Evolutionary conservation across 257 asterid species (phyloP), one percentile per base, ranked within the genome.

Genomic region (Fraxinus excelsior): DNA sequence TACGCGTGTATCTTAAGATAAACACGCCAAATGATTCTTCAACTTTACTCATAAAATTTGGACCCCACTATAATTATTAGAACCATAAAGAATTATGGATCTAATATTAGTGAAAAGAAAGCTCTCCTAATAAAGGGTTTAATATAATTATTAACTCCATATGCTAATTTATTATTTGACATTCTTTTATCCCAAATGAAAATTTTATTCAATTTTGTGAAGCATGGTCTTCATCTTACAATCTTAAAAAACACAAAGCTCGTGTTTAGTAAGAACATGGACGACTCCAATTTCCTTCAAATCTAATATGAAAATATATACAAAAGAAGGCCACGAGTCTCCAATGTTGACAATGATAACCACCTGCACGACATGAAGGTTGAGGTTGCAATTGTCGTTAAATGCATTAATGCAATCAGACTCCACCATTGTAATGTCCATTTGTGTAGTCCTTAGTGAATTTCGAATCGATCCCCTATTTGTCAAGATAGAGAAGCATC

Each of bases 1-100:
- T 2, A 67, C 46, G 82, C 82, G 82, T 85, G 86, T 71, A 66
- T 76, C 67, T 70, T 42, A 84, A 73, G 80, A 26, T 40, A 66
- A 44, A 75, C 34, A 13, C 11, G n/a, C 58, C 35, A n/a, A 84
- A 28, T 28, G 44, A 77, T 79, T 70, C 73, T 67, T 82, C 79
- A 67, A 77, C 81, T 77, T 81, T 71, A 85, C 81, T 53, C 81
- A 32, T 64, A 23, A 64, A 76, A 72, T 11, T 25, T 46, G 74
- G 83, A 31, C 80, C 85, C 85, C 78, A 67, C 37, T 31, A 42
- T 19, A 49, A 74, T 70, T 60, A 74, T 62, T 60, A 3, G 53
- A 28, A 51, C 40, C 14, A 35, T 0, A 31, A 68, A 58, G 21
- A 62, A 44, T 60, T 16, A 28, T 29, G 29, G 28, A 16, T 60